These are phyloP conservation scores for Stachybotrys elegans DNA, from an alignment of 2,329 filamentous ascomycete species.

Conservation along the genomic window DNA sequence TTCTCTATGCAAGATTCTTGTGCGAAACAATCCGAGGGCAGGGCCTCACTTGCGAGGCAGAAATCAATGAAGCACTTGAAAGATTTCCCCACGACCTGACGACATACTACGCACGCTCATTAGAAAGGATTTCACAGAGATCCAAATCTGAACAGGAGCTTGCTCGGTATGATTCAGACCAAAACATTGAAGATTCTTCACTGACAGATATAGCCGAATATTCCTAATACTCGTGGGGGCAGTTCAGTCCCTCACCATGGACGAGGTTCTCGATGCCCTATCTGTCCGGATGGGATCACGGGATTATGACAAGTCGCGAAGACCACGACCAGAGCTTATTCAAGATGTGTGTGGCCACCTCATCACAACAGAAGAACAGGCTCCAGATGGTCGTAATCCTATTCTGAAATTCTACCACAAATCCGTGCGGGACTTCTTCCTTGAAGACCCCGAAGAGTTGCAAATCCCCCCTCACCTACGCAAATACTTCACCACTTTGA, in stretches of 20 bases:
- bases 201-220: background rate
- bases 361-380: background rate
- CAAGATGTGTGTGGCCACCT: background rate
- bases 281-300: background rate
- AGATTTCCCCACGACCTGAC: conserved; percentile 1
- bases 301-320: background rate
- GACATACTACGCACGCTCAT: background rate
- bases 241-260: background rate
- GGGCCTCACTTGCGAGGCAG: background rate
- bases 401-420: conserved; percentile 1
- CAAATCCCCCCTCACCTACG: background rate
- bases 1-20: conserved; percentile 1
- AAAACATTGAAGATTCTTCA: background rate
- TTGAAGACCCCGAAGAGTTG: background rate
- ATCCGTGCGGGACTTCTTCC: background rate
- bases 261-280: background rate
- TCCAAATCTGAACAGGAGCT: background rate
- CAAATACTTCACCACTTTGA: background rate
- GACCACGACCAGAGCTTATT: background rate
- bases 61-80: background rate
- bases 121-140: background rate
- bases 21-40: background rate
- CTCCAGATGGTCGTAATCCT: background rate
- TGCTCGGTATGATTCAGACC: background rate
- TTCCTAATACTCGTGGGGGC: background rate